Conservation (phyloP, 345 rosid species). For the Pugionium cornutum region DNA sequence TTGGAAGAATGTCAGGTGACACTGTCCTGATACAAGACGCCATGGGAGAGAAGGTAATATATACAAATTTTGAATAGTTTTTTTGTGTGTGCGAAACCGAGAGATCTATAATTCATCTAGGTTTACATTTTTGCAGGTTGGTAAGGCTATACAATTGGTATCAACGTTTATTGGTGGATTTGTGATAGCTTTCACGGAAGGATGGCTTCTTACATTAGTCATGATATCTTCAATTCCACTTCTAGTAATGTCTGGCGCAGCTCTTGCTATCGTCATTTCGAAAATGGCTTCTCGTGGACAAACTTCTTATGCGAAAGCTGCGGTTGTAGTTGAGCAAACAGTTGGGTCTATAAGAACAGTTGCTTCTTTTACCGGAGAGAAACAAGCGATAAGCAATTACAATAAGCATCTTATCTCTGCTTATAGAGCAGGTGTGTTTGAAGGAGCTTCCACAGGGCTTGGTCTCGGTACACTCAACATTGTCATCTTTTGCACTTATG, state of each 20-base stretch:
- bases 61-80: not conserved
- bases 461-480: constrained; percentile 49
- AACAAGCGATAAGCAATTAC: constrained; percentile 51
- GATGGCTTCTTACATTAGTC: constrained; percentile 73
- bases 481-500: constrained; percentile 49
- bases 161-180: constrained; percentile 69
- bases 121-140: constrained; percentile 48
- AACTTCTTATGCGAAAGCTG: constrained; percentile 58
- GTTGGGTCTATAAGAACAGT: constrained; percentile 82
- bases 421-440: constrained; percentile 50
- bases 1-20: constrained; percentile 70
- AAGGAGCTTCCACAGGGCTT: constrained; percentile 62
- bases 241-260: constrained; percentile 57
- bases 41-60: constrained; percentile 66
- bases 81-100: not conserved
- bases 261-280: constrained; percentile 41
- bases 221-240: constrained; percentile 60
- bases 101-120: not conserved
- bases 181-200: constrained; percentile 58
- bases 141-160: constrained; percentile 58
- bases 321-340: constrained; percentile 59
- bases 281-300: constrained; percentile 58
- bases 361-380: constrained; percentile 71
- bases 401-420: constrained; percentile 55
- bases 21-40: constrained; percentile 78